Percentiles rank a stretch among this genome's conserved stretches.
These are phyloP conservation scores for Nannochloropsis gaditana DNA, from an alignment of 108 stramenopile species.

Conservation along the genomic window DNA sequence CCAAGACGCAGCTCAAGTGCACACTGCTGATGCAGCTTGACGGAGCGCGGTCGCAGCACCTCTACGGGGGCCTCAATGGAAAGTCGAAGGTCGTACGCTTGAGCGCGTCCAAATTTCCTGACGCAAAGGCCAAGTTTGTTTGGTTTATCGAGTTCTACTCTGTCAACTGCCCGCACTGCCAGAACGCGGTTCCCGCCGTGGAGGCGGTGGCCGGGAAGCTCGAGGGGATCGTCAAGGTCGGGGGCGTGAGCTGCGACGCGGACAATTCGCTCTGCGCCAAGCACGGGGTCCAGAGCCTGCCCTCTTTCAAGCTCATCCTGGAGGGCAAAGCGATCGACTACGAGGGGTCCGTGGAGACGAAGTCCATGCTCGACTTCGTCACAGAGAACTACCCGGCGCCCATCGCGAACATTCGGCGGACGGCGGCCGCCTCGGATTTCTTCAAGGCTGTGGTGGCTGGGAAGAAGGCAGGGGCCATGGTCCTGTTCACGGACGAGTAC, in stretches of 20 bases:
- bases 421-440: neutral
- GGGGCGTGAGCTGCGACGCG: constrained; percentile 4
- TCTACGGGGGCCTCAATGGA: neutral
- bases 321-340: constrained; percentile 19
- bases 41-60: neutral
- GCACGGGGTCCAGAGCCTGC: neutral
- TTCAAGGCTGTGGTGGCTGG: neutral
- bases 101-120: neutral
- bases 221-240: neutral
- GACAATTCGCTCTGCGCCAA: neutral
- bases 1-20: constrained; percentile 89
- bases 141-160: constrained; percentile 21
- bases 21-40: constrained; percentile 87
- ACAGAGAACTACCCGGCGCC: neutral
- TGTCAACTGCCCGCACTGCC: neutral
- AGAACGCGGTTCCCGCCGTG: neutral
- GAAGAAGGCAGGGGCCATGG: neutral
- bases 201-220: constrained; percentile 16
- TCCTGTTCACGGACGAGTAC: constrained; percentile 48
- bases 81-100: neutral
- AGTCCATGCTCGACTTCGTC: neutral
- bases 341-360: neutral
- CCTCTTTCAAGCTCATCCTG: neutral
- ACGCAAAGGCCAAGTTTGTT: neutral
- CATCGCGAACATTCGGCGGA: neutral